Base-by-base conservation (phyloP, 2,329 filamentous ascomycete genomes). In the Colletotrichum gigasporum region DNA sequence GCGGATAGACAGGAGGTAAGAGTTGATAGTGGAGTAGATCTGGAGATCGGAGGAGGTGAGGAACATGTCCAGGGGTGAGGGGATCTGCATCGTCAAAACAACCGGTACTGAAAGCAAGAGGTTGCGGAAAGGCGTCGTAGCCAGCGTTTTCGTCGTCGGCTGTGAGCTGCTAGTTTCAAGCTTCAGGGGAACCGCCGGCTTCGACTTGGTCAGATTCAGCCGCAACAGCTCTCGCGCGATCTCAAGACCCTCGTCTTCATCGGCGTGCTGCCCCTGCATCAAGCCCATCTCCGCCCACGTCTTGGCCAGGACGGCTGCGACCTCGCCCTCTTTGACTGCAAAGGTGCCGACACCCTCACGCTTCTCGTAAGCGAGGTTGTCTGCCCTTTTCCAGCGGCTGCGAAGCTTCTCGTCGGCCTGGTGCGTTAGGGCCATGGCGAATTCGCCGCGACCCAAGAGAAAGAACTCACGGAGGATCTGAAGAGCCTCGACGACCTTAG, bases 401-500 rank as follows among this genome's bases (percentile, higher is more conserved):
- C 88, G 85, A 22, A 96, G 85, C 69, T 89, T 91, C 57, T 91
- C 87, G 69, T 97, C 93, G 1, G 95, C 93, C 78, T 97, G 92
- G 34, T 90, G 87, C 1, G 96, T 93, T 24, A 99, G 79, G 0
- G 91, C 90, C 78, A 96, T 89, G 18, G 94, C 93, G 75, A 99
- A 99, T 75, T 98, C 96, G 54, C 95, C 95, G 32, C 93, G 87
- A 1, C 91, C 91, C 0, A 99, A 84, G 2, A 99, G 84, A 69
- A 97, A 93, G 77, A 97, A 97, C 60, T 96, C 90, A 48, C 94
- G 87, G 1, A 97, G 83, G 8, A 97, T 82, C 26, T 88, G 87
- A 12, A 98, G 81, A 51, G 92, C 88, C 68, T 96, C 90, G 5
- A 93, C 80, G 4, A 97, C 93, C 70, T 88, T 91, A 10, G 87